Percentiles rank a stretch among this genome's conserved stretches.
Conservation (phyloP, 257 asterid genomes). For the Prunella vulgaris region DNA sequence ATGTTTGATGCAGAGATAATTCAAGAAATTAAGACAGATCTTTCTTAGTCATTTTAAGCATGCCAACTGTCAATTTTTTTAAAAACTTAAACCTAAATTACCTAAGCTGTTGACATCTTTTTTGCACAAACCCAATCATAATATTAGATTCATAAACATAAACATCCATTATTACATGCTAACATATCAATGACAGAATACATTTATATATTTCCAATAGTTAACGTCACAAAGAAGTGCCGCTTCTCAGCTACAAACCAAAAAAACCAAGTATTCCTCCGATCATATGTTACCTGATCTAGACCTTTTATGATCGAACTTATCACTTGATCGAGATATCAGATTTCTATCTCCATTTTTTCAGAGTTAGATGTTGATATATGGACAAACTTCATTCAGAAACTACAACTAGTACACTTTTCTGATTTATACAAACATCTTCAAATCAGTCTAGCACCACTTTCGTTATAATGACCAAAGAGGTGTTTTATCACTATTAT, state of each 20-base stretch:
- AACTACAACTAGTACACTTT: neutral
- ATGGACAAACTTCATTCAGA: neutral
- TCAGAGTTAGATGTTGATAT: neutral
- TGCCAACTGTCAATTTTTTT: neutral
- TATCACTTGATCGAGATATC: neutral
- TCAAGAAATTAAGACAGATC: neutral
- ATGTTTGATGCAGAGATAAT: neutral
- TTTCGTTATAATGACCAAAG: neutral
- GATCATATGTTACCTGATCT: neutral
- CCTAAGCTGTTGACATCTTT: neutral
- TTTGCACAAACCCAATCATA: neutral
- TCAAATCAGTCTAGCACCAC: neutral
- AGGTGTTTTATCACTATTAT: constrained; percentile 2
- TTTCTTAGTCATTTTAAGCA: neutral
- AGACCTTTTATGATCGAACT: neutral
- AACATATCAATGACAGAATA: constrained; percentile 6
- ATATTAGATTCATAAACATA: neutral
- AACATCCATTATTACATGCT: neutral
- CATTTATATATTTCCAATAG: neutral
- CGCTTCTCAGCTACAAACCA: neutral
- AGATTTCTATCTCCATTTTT: neutral
- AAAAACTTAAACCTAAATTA: neutral
- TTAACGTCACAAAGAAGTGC: neutral
- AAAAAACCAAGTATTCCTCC: neutral
- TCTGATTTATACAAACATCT: neutral